Conservation (phyloP, 106 monocot species). For the Platanthera zijinensis region DNA sequence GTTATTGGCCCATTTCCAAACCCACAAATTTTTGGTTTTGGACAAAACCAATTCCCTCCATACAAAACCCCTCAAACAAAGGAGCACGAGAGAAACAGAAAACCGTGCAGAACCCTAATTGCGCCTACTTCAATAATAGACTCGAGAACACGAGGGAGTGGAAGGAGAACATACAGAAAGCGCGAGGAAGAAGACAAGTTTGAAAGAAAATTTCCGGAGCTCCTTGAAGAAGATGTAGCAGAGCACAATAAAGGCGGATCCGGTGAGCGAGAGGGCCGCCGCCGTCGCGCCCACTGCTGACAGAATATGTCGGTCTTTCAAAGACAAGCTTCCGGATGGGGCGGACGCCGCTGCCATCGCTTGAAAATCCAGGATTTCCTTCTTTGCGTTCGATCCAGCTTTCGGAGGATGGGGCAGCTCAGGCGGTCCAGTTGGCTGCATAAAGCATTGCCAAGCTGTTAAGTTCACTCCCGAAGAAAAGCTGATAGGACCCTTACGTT, state of each 20-base stretch:
- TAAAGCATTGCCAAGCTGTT: not conserved
- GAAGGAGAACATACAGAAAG: constrained; percentile 52
- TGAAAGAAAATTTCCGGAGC: constrained; percentile 99
- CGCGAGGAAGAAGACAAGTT: constrained; percentile 97
- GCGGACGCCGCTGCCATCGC: constrained; percentile 14
- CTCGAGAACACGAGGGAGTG: not conserved
- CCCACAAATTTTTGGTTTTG: too few species aligned
- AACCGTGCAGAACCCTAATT: not conserved
- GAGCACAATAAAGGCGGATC: constrained; percentile 88
- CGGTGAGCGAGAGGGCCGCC: constrained; percentile 66
- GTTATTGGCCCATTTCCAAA: too few species aligned
- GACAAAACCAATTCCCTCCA: too few species aligned
- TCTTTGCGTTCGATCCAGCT: not conserved
- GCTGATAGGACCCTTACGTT: too few species aligned
- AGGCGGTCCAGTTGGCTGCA: not conserved
- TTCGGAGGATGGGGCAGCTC: not conserved
- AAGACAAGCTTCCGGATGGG: constrained; percentile 24
- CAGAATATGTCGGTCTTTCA: constrained; percentile 37
- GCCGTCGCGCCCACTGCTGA: constrained; percentile 51
- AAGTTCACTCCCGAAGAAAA: not conserved
- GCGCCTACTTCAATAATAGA: not conserved
- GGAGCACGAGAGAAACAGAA: not conserved
- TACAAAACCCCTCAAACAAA: too few species aligned
- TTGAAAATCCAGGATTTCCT: not conserved
- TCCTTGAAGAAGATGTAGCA: constrained; percentile 95